Percentiles rank a stretch among this genome's conserved stretches.
phyloP scores from a whole-genome alignment of 2,329 filamentous ascomycete species.

The Colletotrichum sp. region DNA sequence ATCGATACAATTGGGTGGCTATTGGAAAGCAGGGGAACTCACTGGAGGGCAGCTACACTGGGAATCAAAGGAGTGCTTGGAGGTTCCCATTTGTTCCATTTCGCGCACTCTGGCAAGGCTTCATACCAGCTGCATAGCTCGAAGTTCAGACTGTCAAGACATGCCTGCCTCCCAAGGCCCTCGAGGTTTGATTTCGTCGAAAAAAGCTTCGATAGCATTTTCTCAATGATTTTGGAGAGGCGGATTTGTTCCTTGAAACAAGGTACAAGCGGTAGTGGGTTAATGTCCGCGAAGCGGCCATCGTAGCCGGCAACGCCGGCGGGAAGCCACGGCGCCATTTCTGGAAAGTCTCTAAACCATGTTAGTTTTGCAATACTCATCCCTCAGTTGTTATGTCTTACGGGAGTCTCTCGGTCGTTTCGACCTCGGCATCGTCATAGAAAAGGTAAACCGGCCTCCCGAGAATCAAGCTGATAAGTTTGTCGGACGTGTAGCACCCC shows the following conservation, averaged over 20 bases:
- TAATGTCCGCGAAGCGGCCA: not conserved
- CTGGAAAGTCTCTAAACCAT: constrained; percentile 22
- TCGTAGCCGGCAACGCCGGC: constrained; percentile 23
- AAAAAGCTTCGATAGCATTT: constrained; percentile 24
- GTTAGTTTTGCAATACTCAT: fast-evolving
- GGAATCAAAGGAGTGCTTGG: constrained; percentile 1
- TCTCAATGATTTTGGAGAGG: constrained; percentile 23
- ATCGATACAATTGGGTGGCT: not conserved
- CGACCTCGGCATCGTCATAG: constrained; percentile 17
- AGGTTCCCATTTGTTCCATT: constrained; percentile 28
- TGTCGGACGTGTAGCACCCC: constrained; percentile 33
- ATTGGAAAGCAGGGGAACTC: not conserved
- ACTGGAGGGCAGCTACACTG: constrained; percentile 26
- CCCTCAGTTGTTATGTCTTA: not conserved
- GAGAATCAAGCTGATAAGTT: constrained; percentile 25
- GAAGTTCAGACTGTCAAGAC: constrained; percentile 22
- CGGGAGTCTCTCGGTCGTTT: constrained; percentile 1
- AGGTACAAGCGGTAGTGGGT: constrained; percentile 19
- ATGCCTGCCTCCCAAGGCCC: not conserved
- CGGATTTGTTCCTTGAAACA: constrained; percentile 27
- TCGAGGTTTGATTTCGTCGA: not conserved
- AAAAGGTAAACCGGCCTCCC: constrained; percentile 21
- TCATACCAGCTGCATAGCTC: constrained; percentile 25
- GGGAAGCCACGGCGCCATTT: constrained; percentile 27
- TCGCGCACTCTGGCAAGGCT: constrained; percentile 19